Evolutionary conservation across 2,329 filamentous ascomycete species (phyloP).

Genomic region (Magnaporthiopsis incrustans): DNA sequence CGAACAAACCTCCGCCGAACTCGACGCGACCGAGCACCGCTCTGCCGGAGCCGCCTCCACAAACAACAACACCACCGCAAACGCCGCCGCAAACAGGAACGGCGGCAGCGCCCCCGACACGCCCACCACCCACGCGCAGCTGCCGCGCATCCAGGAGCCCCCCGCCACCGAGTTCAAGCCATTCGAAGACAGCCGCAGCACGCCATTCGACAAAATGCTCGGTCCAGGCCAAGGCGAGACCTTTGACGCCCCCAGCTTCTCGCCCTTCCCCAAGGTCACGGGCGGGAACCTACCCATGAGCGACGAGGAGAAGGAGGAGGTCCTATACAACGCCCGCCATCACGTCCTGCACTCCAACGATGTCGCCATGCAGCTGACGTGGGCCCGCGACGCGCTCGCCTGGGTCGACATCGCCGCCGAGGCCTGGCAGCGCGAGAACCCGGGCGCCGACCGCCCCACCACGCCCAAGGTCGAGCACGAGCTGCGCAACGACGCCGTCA

Average conservation of each 20-base stretch:
- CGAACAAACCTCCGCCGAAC: conserved; percentile 66
- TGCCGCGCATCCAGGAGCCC: conserved; percentile 8
- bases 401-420: conserved; percentile 82
- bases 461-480: conserved; percentile 88
- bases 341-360: conserved; percentile 89
- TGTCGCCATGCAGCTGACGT: conserved; percentile 91
- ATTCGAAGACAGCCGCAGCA: conserved; percentile 30
- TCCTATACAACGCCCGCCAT: conserved; percentile 74
- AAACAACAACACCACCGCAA: conserved; percentile 17
- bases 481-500: conserved; percentile 78
- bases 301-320: conserved; percentile 88
- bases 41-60: conserved; percentile 13
- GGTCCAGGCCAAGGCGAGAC: conserved; percentile 28
- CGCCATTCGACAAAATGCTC: conserved; percentile 27
- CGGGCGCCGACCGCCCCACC: conserved; percentile 48
- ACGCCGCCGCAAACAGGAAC: conserved; percentile 10
- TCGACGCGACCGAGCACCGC: conserved; percentile 25
- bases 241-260: conserved; percentile 67
- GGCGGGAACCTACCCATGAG: conserved; percentile 87
- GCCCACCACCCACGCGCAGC: conserved; percentile 16
- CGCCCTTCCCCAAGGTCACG: conserved; percentile 80
- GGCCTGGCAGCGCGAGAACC: conserved; percentile 59
- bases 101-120: conserved; percentile 16
- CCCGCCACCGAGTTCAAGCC: conserved; percentile 28
- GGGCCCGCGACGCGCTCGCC: conserved; percentile 85